phyloP scores from a whole-genome alignment of 306 rosid genomes.

The Lupinus albus region DNA sequence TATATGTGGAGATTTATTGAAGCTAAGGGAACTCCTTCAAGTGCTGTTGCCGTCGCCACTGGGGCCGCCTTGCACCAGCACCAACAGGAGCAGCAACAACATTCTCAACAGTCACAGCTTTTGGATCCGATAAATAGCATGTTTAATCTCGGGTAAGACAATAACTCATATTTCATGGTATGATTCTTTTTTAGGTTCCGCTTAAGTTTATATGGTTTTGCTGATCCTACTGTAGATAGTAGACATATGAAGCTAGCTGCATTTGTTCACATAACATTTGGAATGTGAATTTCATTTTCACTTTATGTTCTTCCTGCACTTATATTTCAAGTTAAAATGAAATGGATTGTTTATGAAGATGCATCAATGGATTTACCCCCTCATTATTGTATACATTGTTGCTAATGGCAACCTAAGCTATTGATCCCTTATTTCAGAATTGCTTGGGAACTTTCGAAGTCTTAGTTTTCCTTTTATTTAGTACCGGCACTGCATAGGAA shows the following conservation, averaged over 20 bases:
- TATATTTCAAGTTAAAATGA: conserved; percentile 8
- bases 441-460: conserved; percentile 17
- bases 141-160: conserved; percentile 81
- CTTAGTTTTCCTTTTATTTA: background rate
- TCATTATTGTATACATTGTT: conserved; percentile 1
- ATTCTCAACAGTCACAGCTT: conserved; percentile 72
- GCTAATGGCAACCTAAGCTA: background rate
- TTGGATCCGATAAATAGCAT: conserved; percentile 88
- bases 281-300: background rate
- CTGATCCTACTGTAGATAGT: background rate
- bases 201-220: background rate
- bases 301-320: background rate
- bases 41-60: conserved; percentile 76
- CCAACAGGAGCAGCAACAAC: conserved; percentile 58
- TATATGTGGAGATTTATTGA: conserved; percentile 95
- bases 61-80: conserved; percentile 72
- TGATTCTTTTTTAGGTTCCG: background rate
- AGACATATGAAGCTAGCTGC: background rate
- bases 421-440: conserved; percentile 5
- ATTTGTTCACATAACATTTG: background rate
- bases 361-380: background rate
- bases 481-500: background rate
- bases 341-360: conserved; percentile 9
- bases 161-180: background rate
- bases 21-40: conserved; percentile 84